These are phyloP conservation scores for Colletotrichum lindemuthianum DNA, from an alignment of 2,329 filamentous ascomycete genomes.

Conservation along the genomic window DNA sequence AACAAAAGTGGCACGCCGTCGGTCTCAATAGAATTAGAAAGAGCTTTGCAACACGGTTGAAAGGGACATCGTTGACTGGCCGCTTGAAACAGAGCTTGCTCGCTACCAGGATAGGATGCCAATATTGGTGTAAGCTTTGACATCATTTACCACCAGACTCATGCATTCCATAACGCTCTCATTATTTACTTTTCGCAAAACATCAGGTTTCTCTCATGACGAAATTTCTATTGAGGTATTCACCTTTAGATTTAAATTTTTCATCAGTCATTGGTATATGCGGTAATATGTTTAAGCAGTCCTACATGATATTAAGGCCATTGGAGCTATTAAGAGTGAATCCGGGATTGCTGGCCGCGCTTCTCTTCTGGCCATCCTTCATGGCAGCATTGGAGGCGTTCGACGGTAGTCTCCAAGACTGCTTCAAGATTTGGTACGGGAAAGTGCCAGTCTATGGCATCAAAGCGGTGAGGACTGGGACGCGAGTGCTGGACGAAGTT, in stretches of 20 bases:
- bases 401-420: constrained; percentile 34
- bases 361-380: constrained; percentile 40
- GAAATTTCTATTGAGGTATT: too few species aligned
- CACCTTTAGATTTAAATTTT: too few species aligned
- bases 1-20: not conserved
- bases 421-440: constrained; percentile 38
- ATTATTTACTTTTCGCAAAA: constrained; percentile 42
- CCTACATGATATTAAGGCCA: constrained; percentile 37
- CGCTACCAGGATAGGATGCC: not conserved
- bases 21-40: constrained; percentile 2
- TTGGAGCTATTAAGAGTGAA: constrained; percentile 39
- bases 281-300: constrained; percentile 36
- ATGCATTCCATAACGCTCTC: constrained; percentile 41
- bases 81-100: constrained; percentile 6
- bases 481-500: constrained; percentile 37
- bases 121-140: constrained; percentile 18
- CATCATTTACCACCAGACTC: constrained; percentile 34
- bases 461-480: constrained; percentile 39
- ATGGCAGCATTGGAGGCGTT: constrained; percentile 40
- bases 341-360: constrained; percentile 38
- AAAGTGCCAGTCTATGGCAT: constrained; percentile 38
- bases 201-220: constrained; percentile 33
- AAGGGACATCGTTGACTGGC: constrained; percentile 33
- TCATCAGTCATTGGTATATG: constrained; percentile 37
- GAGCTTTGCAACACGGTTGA: constrained; percentile 24